Evolutionary conservation across 2,329 filamentous ascomycete species (phyloP).

Genomic region (Botryotinia globosa): DNA sequence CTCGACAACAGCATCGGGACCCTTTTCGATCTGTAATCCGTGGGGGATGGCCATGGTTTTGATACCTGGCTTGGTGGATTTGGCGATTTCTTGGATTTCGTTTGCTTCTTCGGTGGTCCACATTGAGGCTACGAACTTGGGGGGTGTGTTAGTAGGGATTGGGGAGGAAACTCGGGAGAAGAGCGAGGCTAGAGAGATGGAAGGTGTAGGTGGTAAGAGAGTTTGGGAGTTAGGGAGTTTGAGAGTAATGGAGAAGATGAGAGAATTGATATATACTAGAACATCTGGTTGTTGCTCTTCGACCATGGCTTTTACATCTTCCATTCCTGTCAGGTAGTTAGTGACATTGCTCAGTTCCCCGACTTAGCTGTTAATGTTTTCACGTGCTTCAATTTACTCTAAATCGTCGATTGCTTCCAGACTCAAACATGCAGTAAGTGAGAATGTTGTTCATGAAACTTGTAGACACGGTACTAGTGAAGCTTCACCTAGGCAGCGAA

Average conservation of each 20-base stretch:
- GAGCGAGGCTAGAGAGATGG: not conserved
- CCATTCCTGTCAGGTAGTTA: slow-evolving; percentile 44
- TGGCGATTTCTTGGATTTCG: slow-evolving; percentile 39
- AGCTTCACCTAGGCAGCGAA: not conserved
- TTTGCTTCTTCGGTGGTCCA: slow-evolving; percentile 48
- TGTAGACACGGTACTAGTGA: fast-evolving
- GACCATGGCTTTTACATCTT: slow-evolving; percentile 54
- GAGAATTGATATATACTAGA: slow-evolving; percentile 43
- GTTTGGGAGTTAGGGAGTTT: not conserved
- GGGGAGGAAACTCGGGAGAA: no score
- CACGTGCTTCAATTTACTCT: not conserved
- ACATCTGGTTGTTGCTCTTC: slow-evolving; percentile 52
- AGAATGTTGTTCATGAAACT: not conserved
- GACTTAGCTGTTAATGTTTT: not conserved
- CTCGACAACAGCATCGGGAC: slow-evolving; percentile 55
- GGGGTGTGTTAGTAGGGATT: not conserved
- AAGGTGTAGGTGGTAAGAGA: not conserved
- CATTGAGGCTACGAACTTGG: slow-evolving; percentile 59
- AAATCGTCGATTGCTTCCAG: fast-evolving
- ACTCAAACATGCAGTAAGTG: not conserved
- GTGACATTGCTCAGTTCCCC: not conserved
- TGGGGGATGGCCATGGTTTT: slow-evolving; percentile 53
- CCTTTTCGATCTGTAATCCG: slow-evolving; percentile 51
- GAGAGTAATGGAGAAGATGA: no score
- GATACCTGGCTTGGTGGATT: slow-evolving; percentile 44